These are phyloP conservation scores for Jatropha podagrica DNA, from an alignment of 441 rosid genomes.

Conservation along the genomic window DNA sequence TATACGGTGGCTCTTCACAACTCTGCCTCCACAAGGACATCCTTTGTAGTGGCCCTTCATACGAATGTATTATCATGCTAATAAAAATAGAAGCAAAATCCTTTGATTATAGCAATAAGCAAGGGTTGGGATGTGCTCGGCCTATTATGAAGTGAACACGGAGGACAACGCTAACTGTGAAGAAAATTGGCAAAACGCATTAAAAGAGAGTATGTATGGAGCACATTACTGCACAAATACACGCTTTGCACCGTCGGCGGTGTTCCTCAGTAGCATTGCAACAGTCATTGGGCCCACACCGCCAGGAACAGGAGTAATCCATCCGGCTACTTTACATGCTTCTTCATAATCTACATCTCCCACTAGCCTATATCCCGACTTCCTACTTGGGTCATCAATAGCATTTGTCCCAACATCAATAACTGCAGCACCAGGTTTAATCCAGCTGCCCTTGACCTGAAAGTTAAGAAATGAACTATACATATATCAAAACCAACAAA, in stretches of 20 bases:
- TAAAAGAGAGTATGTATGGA: neutral
- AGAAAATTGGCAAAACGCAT: neutral
- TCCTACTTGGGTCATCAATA: conserved; percentile 63
- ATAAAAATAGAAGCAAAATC: no score
- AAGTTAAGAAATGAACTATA: conserved; percentile 9
- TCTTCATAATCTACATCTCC: conserved; percentile 88
- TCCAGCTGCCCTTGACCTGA: conserved; percentile 90
- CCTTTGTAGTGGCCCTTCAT: no score
- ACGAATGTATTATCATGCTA: no score
- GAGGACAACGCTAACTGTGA: neutral
- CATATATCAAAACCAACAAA: neutral
- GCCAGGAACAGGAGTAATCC: conserved; percentile 88
- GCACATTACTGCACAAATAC: conserved; percentile 45
- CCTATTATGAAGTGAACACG: neutral
- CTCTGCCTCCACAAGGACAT: no score
- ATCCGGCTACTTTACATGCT: conserved; percentile 77
- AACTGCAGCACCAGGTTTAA: conserved; percentile 92
- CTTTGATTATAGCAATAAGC: no score
- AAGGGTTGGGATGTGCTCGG: neutral
- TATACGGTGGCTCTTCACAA: no score
- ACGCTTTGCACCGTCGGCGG: conserved; percentile 79
- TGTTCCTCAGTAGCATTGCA: conserved; percentile 83
- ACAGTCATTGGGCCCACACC: conserved; percentile 98
- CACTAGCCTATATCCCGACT: conserved; percentile 79
- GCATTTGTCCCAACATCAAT: conserved; percentile 92